Conservation (phyloP, 179 eudicot genomes). For the Nepenthes alata region DNA sequence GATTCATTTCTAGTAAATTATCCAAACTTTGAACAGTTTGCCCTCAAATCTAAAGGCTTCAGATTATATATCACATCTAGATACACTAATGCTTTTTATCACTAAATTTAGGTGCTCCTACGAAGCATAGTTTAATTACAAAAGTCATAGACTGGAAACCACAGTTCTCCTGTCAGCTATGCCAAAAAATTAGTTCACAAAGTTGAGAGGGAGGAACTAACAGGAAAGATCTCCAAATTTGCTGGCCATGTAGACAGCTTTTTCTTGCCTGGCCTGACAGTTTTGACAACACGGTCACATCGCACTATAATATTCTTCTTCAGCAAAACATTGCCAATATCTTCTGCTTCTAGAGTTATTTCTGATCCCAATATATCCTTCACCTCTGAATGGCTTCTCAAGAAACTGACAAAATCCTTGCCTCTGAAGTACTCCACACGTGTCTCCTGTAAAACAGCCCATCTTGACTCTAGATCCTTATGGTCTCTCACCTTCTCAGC, state of each 20-base stretch:
- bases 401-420: constrained; percentile 75
- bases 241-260: constrained; percentile 99
- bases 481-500: constrained; percentile 95
- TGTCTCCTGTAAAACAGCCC: constrained; percentile 98
- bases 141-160: no score
- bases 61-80: no score
- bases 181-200: not conserved
- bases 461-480: constrained; percentile 84
- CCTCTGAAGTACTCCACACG: constrained; percentile 98
- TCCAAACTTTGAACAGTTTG: no score
- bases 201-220: constrained; percentile 18
- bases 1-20: no score
- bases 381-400: constrained; percentile 68
- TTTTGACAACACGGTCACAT: constrained; percentile 96
- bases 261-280: constrained; percentile 91
- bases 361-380: constrained; percentile 66
- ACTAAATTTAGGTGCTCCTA: no score
- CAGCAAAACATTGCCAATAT: constrained; percentile 61
- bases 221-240: constrained; percentile 81
- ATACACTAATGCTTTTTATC: no score
- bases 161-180: no score
- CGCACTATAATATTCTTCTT: constrained; percentile 75
- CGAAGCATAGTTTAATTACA: no score
- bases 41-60: no score
- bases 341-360: constrained; percentile 62